Evolutionary conservation across 805 yeast genomes (phyloP).

Genomic region (Sugiyamaella americana): DNA sequence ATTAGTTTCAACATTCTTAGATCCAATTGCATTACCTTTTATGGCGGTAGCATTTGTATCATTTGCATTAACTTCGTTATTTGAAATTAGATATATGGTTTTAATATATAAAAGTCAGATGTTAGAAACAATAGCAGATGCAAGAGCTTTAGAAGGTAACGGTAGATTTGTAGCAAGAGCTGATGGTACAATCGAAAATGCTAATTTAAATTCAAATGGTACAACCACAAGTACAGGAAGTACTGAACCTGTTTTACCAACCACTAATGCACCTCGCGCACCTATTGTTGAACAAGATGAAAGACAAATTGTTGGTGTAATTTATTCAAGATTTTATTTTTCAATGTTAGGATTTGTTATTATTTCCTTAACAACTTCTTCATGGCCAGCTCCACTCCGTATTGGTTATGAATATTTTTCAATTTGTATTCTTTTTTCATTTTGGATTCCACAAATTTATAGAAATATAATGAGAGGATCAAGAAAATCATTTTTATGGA

Average conservation of each 20-base stretch:
- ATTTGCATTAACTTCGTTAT: slow-evolving; percentile 62
- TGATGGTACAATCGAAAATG: slow-evolving; percentile 16
- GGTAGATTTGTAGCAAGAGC: slow-evolving; percentile 24
- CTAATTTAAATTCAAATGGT: slow-evolving; percentile 15
- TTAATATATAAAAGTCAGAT: slow-evolving; percentile 62
- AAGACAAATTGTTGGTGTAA: slow-evolving; percentile 48
- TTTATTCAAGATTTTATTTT: slow-evolving; percentile 54
- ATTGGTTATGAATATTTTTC: slow-evolving; percentile 50
- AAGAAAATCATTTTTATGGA: slow-evolving; percentile 64
- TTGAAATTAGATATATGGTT: slow-evolving; percentile 69
- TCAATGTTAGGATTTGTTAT: slow-evolving; percentile 49
- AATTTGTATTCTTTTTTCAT: slow-evolving; percentile 53
- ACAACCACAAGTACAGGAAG: background rate
- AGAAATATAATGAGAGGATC: slow-evolving; percentile 68
- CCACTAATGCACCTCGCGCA: background rate
- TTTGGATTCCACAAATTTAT: slow-evolving; percentile 85
- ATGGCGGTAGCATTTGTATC: slow-evolving; percentile 65
- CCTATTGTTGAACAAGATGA: slow-evolving; percentile 39
- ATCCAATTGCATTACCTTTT: slow-evolving; percentile 57
- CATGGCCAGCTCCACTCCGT: slow-evolving; percentile 60
- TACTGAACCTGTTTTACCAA: background rate
- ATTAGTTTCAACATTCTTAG: slow-evolving; percentile 50
- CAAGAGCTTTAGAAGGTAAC: slow-evolving; percentile 33
- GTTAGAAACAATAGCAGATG: slow-evolving; percentile 24
- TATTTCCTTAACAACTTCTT: slow-evolving; percentile 46